These are phyloP conservation scores for Canavalia ensiformis DNA, from an alignment of 306 rosid species.

Conservation along the genomic window DNA sequence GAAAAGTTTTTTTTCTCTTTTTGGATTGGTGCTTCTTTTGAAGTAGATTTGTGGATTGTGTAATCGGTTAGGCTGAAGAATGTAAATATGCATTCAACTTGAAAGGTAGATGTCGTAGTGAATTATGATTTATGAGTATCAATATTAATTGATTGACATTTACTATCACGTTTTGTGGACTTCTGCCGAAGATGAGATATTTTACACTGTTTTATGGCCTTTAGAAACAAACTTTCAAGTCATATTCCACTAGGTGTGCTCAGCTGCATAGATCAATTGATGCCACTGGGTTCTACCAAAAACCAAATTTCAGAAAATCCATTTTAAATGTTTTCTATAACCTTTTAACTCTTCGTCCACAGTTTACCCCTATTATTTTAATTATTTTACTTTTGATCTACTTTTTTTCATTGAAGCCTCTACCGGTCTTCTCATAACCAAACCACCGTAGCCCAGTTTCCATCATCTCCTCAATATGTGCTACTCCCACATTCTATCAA, in stretches of 20 bases:
- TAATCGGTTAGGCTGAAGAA: slow-evolving; percentile 10
- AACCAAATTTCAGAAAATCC: background rate
- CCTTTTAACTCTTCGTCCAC: background rate
- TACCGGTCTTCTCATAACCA: background rate
- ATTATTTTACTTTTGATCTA: background rate
- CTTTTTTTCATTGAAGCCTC: background rate
- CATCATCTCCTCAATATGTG: background rate
- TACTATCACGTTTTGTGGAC: slow-evolving; percentile 25
- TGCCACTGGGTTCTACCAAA: slow-evolving; percentile 1
- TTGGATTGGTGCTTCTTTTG: slow-evolving; percentile 26
- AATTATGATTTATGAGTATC: slow-evolving; percentile 24
- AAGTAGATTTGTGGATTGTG: slow-evolving; percentile 25
- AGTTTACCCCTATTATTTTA: background rate
- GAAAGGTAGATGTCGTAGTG: background rate
- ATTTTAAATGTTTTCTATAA: background rate
- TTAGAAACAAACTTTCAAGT: background rate
- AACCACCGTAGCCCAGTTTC: background rate
- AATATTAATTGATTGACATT: slow-evolving; percentile 25
- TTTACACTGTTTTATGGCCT: slow-evolving; percentile 2
- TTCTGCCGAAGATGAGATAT: slow-evolving; percentile 12
- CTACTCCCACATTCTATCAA: background rate
- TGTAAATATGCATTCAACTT: background rate
- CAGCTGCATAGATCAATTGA: background rate
- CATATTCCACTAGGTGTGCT: slow-evolving; percentile 2
- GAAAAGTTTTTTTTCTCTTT: background rate